Evolutionary conservation across 2,329 filamentous ascomycete species (phyloP).

Genomic region (Penicillium sp.): DNA sequence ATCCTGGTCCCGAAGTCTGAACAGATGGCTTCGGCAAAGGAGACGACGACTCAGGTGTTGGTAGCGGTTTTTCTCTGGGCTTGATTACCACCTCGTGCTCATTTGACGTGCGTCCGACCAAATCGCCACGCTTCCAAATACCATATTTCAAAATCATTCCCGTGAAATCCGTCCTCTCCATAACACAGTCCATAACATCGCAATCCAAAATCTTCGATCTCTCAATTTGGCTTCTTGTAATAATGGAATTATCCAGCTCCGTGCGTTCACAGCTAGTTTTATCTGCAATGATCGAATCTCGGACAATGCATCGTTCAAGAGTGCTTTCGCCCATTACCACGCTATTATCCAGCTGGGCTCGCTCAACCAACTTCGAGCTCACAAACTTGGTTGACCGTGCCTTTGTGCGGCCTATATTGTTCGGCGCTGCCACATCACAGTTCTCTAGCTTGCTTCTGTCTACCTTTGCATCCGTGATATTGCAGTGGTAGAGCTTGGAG

Average conservation of each 20-base stretch:
- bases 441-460: constrained; percentile 4
- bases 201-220: constrained; percentile 15
- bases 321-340: constrained; percentile 9
- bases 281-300: constrained; percentile 10
- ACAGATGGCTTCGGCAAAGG: constrained; percentile 12
- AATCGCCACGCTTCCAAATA: constrained; percentile 18
- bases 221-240: constrained; percentile 15
- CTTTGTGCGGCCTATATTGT: neutral
- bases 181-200: constrained; percentile 18
- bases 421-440: neutral
- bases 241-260: constrained; percentile 3
- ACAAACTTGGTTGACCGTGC: constrained; percentile 11
- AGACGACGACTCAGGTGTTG: neutral
- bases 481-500: constrained; percentile 7
- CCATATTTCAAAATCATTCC: constrained; percentile 19
- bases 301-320: constrained; percentile 8
- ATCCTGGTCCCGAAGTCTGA: constrained; percentile 14
- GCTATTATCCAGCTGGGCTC: constrained; percentile 12
- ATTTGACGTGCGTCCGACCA: constrained; percentile 16
- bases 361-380: constrained; percentile 8
- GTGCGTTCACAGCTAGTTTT: constrained; percentile 9
- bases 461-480: constrained; percentile 2
- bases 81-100: constrained; percentile 13
- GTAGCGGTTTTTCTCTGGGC: neutral
- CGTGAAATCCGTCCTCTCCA: constrained; percentile 14